Evolutionary conservation across 768 basidiomycete genomes (phyloP), one percentile per base, ranked within the genome.

Genomic region (Melanogaster broomeanus): DNA sequence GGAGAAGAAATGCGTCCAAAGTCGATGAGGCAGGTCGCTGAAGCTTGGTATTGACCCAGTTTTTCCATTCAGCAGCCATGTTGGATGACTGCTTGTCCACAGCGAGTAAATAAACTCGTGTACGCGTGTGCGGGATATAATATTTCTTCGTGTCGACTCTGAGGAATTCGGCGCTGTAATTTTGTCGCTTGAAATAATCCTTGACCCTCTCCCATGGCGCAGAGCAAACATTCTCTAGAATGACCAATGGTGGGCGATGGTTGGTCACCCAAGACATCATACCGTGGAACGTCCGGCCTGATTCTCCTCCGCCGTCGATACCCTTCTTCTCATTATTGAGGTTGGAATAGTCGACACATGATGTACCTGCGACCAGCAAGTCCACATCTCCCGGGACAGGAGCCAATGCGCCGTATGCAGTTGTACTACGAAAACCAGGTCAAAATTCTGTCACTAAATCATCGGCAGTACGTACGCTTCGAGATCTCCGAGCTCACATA

Each of bases 301-400:
- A 96, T 69, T 98, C 95, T 41, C 95, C 95, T 51, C 88, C 85
- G 6, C 79, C 92, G 42, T 92, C 85, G 27, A 98, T 90, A 30
- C 84, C 87, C 67, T 98, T 92, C 66, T 92, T 92, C 64, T 90
- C 82, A 59, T 88, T 93, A 68, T 98, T 98, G 51, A 98, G 79
- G 62, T 88, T 92, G n/a, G 95, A 97, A 60, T 96, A 97, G 65
- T 97, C 95, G 57, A 97, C 94, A 55, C 95, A 98, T 19, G 93
- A 96, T 1, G 95, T 98, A 27, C 95, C 95, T 3, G 95, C 95
- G 51, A 98, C 81, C 25, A 96, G 78, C 48, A 97, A 75, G 67
- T 97, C 94, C 25, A 92, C 90, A 56, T 95, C 84, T 12, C 92
- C 93, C 0, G 95, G 95, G 4, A 98, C 93, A 28, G 83, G 76